Conservation (phyloP, 1,139 yeast species). For the Yamadazyma sp. region DNA sequence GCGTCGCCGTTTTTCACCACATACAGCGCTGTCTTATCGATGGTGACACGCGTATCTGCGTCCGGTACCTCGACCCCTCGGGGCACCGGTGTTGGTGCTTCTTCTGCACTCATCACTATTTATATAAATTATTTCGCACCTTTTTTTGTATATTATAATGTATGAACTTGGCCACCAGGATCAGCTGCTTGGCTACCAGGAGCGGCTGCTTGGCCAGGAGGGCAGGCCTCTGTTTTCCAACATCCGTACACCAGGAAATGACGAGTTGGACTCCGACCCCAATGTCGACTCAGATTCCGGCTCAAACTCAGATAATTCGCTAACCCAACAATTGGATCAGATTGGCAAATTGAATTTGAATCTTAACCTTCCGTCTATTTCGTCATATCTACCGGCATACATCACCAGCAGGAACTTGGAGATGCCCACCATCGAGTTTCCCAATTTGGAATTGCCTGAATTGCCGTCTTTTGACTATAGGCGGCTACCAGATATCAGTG, state of each 20-base stretch:
- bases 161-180: too few species aligned
- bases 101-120: slow-evolving; percentile 3
- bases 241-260: not conserved
- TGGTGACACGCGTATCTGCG: slow-evolving; percentile 51
- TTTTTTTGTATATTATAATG: too few species aligned
- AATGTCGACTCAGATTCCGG: not conserved
- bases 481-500: slow-evolving; percentile 12
- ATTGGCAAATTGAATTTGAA: slow-evolving; percentile 14
- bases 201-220: too few species aligned
- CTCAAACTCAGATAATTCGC: slow-evolving; percentile 13
- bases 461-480: slow-evolving; percentile 8
- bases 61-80: slow-evolving; percentile 57
- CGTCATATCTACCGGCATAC: slow-evolving; percentile 10
- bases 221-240: too few species aligned
- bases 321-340: slow-evolving; percentile 17
- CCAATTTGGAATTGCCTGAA: slow-evolving; percentile 9
- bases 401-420: slow-evolving; percentile 5
- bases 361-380: slow-evolving; percentile 4
- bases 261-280: too few species aligned
- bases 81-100: too few species aligned
- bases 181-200: too few species aligned
- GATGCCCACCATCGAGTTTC: slow-evolving; percentile 5
- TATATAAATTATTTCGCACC: not conserved
- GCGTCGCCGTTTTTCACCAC: slow-evolving; percentile 65
- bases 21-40: slow-evolving; percentile 72